Percentiles rank a stretch among this genome's conserved stretches.
These are phyloP conservation scores for Meyerozyma carpophila DNA, from an alignment of 1,139 yeast species.

Conservation along the genomic window DNA sequence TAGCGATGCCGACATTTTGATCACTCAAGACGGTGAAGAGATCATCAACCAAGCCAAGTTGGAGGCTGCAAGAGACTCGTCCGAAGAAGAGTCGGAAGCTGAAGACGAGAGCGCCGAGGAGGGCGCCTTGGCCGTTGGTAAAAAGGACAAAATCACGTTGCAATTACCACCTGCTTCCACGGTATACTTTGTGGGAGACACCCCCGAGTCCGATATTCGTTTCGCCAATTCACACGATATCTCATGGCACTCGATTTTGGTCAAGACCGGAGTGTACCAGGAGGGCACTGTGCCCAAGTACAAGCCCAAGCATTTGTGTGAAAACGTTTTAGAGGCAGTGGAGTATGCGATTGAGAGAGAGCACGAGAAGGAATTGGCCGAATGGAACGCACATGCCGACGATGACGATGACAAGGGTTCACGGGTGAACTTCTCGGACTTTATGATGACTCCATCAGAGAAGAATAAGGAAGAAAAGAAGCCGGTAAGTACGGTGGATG, in stretches of 20 bases:
- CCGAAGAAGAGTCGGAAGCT: conserved; percentile 28
- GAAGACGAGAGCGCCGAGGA: conserved; percentile 25
- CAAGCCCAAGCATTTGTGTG: conserved; percentile 67
- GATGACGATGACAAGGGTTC: conserved; percentile 27
- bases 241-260: conserved; percentile 80
- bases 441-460: conserved; percentile 45
- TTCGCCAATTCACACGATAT: conserved; percentile 83
- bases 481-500: conserved; percentile 9
- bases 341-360: conserved; percentile 79
- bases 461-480: conserved; percentile 13
- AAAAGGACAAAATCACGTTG: conserved; percentile 37
- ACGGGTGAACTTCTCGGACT: conserved; percentile 42
- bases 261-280: conserved; percentile 82
- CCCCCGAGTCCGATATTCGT: conserved; percentile 87
- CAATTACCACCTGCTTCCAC: conserved; percentile 80
- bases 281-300: conserved; percentile 75
- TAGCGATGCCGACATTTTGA: conserved; percentile 41
- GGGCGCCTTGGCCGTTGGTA: conserved; percentile 24
- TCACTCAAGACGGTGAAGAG: conserved; percentile 46
- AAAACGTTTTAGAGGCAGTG: conserved; percentile 75
- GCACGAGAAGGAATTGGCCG: conserved; percentile 61
- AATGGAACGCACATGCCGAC: conserved; percentile 58
- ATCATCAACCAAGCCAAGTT: conserved; percentile 41
- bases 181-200: conserved; percentile 85
- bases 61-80: conserved; percentile 28